These are phyloP conservation scores for Calvatia gigantea DNA, from an alignment of 768 basidiomycete genomes.

Conservation along the genomic window DNA sequence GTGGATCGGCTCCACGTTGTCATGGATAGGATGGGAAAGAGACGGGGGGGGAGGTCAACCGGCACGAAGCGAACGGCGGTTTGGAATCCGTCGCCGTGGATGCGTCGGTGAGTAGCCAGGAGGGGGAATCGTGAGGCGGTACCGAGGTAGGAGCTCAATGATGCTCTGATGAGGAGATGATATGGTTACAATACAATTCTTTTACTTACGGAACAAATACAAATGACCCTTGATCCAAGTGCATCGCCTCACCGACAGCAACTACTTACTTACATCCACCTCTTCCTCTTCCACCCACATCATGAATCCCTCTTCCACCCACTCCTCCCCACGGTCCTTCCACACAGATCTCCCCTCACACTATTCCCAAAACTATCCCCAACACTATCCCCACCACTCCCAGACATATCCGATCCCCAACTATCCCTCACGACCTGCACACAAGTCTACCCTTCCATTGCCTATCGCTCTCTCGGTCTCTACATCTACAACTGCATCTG, in stretches of 20 bases:
- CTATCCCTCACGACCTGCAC: constrained; percentile 20
- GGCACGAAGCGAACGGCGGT: background rate
- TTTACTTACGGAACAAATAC: constrained; percentile 12
- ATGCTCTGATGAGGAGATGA: constrained; percentile 11
- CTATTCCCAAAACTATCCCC: constrained; percentile 15
- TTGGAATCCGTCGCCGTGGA: background rate
- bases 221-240: constrained; percentile 19
- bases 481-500: constrained; percentile 32
- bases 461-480: constrained; percentile 33
- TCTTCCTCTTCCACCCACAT: background rate
- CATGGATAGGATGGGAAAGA: background rate
- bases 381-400: constrained; percentile 17
- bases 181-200: constrained; percentile 10
- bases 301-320: constrained; percentile 29
- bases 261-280: background rate
- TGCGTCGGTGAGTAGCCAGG: background rate
- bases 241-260: background rate
- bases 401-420: constrained; percentile 25
- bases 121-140: background rate
- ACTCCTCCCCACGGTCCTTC: constrained; percentile 28
- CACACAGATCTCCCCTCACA: constrained; percentile 20
- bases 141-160: background rate
- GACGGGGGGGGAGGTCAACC: background rate
- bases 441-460: constrained; percentile 19
- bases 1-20: background rate